Base-by-base conservation (phyloP, 192 early-diverging fungal genomes). In the Allomyces macrogynus region DNA sequence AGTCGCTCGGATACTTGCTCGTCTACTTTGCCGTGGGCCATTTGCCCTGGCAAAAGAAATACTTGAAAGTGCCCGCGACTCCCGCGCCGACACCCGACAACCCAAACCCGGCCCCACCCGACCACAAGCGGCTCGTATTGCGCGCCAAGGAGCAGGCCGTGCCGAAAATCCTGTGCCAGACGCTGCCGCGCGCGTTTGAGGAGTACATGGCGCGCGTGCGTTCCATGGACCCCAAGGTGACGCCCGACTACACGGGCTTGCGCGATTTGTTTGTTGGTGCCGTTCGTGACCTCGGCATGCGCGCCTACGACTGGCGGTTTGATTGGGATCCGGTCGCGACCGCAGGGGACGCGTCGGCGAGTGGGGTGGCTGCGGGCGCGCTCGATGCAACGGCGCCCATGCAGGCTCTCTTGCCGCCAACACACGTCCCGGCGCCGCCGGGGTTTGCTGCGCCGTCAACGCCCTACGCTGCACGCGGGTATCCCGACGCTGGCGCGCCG, bases 31-130 rank as follows among this genome's bases (percentile, higher is more conserved):
- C 43, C 14, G 24, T 23, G 24, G 64, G 64, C 23, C 43, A 64
- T 11, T 10, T 64, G 14, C 64, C 64, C 11, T 64, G 64, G 64
- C 64, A 64, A 23, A 23, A 26, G 24, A 64, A 57, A n/a, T 57
- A 57, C 49, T 40, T 40, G 32, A 40, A 40, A 40, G 32, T 40
- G 32, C 32, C 32, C 0, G 32, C 32, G 32, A 40, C 32, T 7
- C 32, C 32, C 32, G 32, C 32, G 32, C 32, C 32, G 32, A 57
- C 20, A 16, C 49, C 16, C 49, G 16, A 14, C 49, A n/a, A 20
- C 16, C 16, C 49, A 3, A 57, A 57, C 49, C 16, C 49, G 49
- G 20, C 16, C 20, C 49, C 20, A 14, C 20, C 49, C 1, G 49
- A 57, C 16, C 49, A 57, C 12, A 57, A 57, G 49, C 12, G 20